phyloP scores from a whole-genome alignment of 2,329 filamentous ascomycete species.

The Diaporthe aspalathi region DNA sequence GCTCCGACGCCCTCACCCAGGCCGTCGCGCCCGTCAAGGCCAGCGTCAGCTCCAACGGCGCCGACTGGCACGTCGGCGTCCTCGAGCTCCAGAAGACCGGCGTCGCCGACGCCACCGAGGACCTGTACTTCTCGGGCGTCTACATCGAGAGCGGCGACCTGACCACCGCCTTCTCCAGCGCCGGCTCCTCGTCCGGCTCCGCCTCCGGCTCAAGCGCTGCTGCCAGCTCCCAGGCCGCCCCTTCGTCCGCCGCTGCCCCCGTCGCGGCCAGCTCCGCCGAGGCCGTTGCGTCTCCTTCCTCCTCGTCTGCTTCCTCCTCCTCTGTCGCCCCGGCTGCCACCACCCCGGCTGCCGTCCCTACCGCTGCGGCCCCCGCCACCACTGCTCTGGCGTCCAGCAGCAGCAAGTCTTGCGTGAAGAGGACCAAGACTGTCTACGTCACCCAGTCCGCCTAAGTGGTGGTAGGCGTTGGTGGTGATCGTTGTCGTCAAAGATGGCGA shows the following conservation, averaged over 20 bases:
- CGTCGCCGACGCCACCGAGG: constrained; percentile 63
- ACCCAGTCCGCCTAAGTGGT: constrained; percentile 28
- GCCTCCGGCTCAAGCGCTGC: constrained; percentile 36
- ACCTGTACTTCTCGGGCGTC: constrained; percentile 76
- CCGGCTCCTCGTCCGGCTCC: constrained; percentile 30
- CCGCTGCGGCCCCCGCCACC: constrained; percentile 34
- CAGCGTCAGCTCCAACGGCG: constrained; percentile 70
- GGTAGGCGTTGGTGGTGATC: too few relatives aligned
- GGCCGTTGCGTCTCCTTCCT: constrained; percentile 1
- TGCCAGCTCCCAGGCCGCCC: constrained; percentile 4
- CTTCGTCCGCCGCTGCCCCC: not conserved
- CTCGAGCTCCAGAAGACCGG: constrained; percentile 66
- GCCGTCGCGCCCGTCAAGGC: constrained; percentile 68
- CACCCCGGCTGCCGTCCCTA: constrained; percentile 17
- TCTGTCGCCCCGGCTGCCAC: not conserved
- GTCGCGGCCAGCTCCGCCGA: constrained; percentile 15
- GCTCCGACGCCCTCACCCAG: constrained; percentile 62
- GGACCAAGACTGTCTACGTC: constrained; percentile 39
- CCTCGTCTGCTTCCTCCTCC: constrained; percentile 26
- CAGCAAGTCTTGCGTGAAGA: constrained; percentile 30
- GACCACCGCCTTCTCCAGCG: constrained; percentile 40
- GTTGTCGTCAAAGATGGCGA: not conserved
- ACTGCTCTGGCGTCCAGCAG: constrained; percentile 22
- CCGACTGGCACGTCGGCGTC: constrained; percentile 77
- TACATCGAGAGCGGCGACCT: constrained; percentile 69